Percentiles rank a stretch among this genome's conserved stretches.
phyloP scores from a whole-genome alignment of 2,329 filamentous ascomycete species.

The Penicillium rolfsii region DNA sequence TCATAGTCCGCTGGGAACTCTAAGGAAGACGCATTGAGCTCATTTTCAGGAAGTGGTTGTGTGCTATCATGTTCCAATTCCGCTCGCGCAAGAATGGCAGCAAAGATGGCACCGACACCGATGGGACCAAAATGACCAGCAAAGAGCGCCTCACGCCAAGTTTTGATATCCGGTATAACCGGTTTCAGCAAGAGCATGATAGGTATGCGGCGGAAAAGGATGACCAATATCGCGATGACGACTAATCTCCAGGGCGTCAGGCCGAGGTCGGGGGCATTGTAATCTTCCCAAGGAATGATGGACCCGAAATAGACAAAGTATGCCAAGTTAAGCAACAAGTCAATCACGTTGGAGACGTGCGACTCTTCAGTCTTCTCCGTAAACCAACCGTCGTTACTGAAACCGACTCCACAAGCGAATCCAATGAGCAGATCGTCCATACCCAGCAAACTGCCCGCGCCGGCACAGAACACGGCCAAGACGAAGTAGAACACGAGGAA shows the following conservation, averaged over 20 bases:
- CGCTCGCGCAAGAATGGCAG: conserved; percentile 89
- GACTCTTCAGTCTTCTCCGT: conserved; percentile 97
- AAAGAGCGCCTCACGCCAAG: conserved; percentile 95
- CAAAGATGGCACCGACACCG: conserved; percentile 93
- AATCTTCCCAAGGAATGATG: conserved; percentile 95
- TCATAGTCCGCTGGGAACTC: conserved; percentile 62
- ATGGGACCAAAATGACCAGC: conserved; percentile 98
- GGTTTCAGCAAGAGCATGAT: conserved; percentile 92
- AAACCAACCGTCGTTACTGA: conserved; percentile 99
- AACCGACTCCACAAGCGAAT: conserved; percentile 94
- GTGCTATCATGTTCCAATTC: conserved; percentile 78
- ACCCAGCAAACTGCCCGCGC: conserved; percentile 86
- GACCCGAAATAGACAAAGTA: conserved; percentile 98
- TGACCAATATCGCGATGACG: conserved; percentile 90
- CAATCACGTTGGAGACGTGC: conserved; percentile 98
- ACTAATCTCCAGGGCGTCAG: conserved; percentile 85
- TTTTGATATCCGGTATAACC: conserved; percentile 93
- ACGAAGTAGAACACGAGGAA: conserved; percentile 99
- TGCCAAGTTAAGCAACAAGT: conserved; percentile 91
- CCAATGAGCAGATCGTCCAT: conserved; percentile 93
- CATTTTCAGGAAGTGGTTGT: conserved; percentile 69
- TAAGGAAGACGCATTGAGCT: conserved; percentile 50
- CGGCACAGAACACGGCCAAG: conserved; percentile 90
- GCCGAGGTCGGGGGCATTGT: conserved; percentile 74
- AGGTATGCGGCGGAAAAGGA: conserved; percentile 93